Evolutionary conservation across 1,284 basidiomycete genomes (phyloP).

Genomic region (Trichosporon coremiiforme): DNA sequence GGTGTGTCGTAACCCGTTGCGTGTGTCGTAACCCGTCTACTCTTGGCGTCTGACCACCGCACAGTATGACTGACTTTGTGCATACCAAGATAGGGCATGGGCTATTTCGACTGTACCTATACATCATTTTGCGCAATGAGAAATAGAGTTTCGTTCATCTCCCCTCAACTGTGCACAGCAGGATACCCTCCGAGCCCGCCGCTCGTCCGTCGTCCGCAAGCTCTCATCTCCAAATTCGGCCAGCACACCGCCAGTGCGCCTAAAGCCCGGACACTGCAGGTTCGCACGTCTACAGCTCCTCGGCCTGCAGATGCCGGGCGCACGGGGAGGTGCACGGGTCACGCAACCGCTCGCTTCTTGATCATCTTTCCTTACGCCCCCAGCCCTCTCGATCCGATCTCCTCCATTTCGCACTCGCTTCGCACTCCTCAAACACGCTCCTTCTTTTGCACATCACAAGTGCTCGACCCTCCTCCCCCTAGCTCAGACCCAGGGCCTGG

Average conservation of each 20-base stretch:
- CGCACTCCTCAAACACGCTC: constrained; percentile 7
- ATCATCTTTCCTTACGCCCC: neutral
- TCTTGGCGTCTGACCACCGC: neutral
- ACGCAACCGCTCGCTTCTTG: neutral
- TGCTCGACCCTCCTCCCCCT: neutral
- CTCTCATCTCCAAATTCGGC: neutral
- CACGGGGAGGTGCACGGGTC: no score
- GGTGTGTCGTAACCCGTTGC: neutral
- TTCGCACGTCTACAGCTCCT: neutral
- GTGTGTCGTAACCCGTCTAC: neutral
- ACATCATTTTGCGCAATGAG: constrained; percentile 11
- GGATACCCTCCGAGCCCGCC: neutral
- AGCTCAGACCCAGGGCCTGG: no score
- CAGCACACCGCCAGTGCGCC: no score
- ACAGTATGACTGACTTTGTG: neutral
- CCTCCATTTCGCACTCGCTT: neutral
- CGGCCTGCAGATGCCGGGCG: no score
- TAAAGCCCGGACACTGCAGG: no score
- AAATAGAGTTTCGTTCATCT: neutral
- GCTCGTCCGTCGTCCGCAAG: neutral
- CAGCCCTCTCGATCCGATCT: neutral
- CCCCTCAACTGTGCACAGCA: neutral
- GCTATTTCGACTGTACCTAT: neutral
- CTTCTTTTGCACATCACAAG: neutral
- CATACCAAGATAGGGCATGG: neutral